Percentiles rank a stretch among this genome's conserved stretches.
Evolutionary conservation across 1,139 yeast genomes (phyloP).

Genomic region (Taphrina sp.): DNA sequence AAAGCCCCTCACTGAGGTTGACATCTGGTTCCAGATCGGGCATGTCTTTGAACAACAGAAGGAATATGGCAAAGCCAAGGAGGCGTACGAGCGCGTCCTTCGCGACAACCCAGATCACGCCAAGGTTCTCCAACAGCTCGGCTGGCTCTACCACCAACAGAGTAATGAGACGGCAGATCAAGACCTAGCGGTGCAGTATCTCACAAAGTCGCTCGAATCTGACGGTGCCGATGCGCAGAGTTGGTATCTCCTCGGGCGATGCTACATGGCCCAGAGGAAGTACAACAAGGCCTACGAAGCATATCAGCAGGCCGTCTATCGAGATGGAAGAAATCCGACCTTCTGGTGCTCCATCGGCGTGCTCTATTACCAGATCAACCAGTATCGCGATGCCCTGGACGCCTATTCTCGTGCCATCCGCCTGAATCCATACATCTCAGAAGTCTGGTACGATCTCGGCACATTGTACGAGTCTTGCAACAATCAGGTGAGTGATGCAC

Average conservation of each 20-base stretch:
- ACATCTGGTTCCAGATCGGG: slow-evolving; percentile 98
- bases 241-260: slow-evolving; percentile 95
- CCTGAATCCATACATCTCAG: slow-evolving; percentile 90
- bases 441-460: slow-evolving; percentile 98
- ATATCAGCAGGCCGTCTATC: slow-evolving; percentile 96
- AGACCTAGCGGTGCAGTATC: slow-evolving; percentile 74
- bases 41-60: slow-evolving; percentile 91
- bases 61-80: slow-evolving; percentile 86
- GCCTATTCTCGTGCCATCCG: slow-evolving; percentile 96
- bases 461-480: slow-evolving; percentile 95
- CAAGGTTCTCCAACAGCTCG: slow-evolving; percentile 90
- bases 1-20: slow-evolving; percentile 91
- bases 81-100: slow-evolving; percentile 90
- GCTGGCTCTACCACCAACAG: slow-evolving; percentile 91
- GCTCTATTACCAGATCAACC: slow-evolving; percentile 89
- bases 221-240: slow-evolving; percentile 91
- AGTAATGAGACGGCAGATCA: slow-evolving; percentile 70
- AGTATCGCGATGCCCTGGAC: slow-evolving; percentile 93
- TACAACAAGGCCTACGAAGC: slow-evolving; percentile 97
- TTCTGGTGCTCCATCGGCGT: slow-evolving; percentile 99
- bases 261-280: slow-evolving; percentile 93
- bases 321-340: slow-evolving; percentile 94
- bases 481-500: slow-evolving; percentile 89
- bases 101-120: slow-evolving; percentile 91
- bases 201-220: slow-evolving; percentile 81